Evolutionary conservation across 1,284 basidiomycete species (phyloP).

Genomic region (Butyriboletus regius): DNA sequence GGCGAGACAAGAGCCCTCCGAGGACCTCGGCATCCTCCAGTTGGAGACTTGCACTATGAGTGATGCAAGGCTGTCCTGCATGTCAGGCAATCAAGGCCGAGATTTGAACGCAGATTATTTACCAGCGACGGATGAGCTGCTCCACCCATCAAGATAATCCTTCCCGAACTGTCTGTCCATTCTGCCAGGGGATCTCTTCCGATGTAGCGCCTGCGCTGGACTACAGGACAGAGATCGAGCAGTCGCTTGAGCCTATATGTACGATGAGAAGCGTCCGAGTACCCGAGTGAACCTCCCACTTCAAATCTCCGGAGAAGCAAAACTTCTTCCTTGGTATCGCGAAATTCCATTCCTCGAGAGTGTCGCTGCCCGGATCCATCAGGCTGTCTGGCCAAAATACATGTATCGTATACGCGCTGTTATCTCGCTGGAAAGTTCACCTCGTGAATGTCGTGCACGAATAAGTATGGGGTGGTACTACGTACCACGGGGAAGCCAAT

Average conservation of each 20-base stretch:
- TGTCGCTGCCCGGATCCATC: background rate
- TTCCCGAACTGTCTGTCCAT: constrained; percentile 30
- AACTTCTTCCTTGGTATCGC: constrained; percentile 10
- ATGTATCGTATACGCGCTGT: constrained; percentile 16
- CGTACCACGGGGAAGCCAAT: constrained; percentile 24
- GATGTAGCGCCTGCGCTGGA: constrained; percentile 10
- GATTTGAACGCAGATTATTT: background rate
- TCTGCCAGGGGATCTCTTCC: constrained; percentile 13
- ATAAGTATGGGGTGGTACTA: background rate
- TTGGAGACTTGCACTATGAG: constrained; percentile 25
- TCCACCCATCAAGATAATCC: constrained; percentile 39
- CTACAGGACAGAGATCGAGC: constrained; percentile 13
- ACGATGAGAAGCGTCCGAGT: background rate
- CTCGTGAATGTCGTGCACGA: background rate
- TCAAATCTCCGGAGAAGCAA: constrained; percentile 13
- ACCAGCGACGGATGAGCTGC: constrained; percentile 38
- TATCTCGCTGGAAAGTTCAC: constrained; percentile 7
- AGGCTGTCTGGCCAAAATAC: constrained; percentile 11
- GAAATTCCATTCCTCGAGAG: constrained; percentile 7
- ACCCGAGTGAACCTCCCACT: constrained; percentile 1
- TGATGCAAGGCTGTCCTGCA: constrained; percentile 25
- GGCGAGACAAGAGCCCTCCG: constrained; percentile 38
- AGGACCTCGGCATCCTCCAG: constrained; percentile 39
- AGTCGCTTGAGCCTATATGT: constrained; percentile 11
- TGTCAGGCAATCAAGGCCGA: background rate